Evolutionary conservation across 1,284 basidiomycete species (phyloP).

Genomic region (Puccinia sorghi): DNA sequence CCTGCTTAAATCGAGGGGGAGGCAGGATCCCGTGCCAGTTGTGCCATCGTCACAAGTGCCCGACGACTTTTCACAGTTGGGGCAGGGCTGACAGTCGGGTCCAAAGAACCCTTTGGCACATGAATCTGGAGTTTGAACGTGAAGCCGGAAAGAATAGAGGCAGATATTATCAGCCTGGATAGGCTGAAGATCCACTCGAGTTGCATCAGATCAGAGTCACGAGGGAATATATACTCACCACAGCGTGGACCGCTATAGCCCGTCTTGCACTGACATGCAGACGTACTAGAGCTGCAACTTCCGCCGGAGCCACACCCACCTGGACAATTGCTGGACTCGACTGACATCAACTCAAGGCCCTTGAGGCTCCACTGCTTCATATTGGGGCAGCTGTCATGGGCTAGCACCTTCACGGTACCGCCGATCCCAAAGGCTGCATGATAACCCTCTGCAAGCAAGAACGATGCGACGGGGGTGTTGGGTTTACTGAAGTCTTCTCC

Average conservation of each 20-base stretch:
- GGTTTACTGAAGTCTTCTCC: neutral
- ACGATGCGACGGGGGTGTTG: slow-evolving; percentile 3
- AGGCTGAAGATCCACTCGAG: neutral
- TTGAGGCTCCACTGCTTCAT: slow-evolving; percentile 34
- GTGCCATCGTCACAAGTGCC: slow-evolving; percentile 32
- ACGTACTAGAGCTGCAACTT: slow-evolving; percentile 10
- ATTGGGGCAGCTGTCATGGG: slow-evolving; percentile 33
- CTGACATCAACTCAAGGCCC: slow-evolving; percentile 28
- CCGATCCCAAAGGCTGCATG: slow-evolving; percentile 23
- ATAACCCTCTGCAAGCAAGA: slow-evolving; percentile 34
- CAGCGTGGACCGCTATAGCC: slow-evolving; percentile 35
- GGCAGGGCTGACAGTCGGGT: slow-evolving; percentile 32
- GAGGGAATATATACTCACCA: slow-evolving; percentile 11
- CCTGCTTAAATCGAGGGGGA: slow-evolving; percentile 18
- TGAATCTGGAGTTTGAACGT: slow-evolving; percentile 4
- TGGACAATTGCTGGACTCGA: slow-evolving; percentile 29
- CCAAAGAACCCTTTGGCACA: slow-evolving; percentile 37
- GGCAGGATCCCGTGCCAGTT: slow-evolving; percentile 28
- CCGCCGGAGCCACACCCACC: slow-evolving; percentile 34
- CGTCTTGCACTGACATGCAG: slow-evolving; percentile 15
- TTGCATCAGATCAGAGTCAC: too few species aligned
- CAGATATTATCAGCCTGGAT: neutral
- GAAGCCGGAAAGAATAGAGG: neutral
- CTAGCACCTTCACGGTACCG: neutral
- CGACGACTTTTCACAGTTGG: slow-evolving; percentile 22